A percentile compares a stretch with the other conserved stretches of the same genome.
Conservation (phyloP, 345 rosid genomes). For the Camelina neglecta region DNA sequence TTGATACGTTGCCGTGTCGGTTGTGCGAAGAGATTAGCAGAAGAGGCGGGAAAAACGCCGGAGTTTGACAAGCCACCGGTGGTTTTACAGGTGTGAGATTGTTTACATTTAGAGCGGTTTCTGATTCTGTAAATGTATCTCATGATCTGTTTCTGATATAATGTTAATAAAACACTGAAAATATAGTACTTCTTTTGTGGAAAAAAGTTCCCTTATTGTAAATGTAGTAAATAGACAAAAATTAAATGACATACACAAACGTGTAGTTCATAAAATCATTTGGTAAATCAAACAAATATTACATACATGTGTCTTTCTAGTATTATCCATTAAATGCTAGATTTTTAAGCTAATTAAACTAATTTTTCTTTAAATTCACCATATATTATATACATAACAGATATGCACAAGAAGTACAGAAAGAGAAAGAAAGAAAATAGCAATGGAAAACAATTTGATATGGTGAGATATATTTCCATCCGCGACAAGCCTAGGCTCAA, state of each 20-base stretch:
- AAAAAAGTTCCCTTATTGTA: background rate
- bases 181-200: background rate
- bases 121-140: conserved; percentile 20
- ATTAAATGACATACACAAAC: conserved; percentile 3
- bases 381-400: background rate
- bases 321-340: background rate
- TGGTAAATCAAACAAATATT: background rate
- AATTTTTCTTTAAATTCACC: background rate
- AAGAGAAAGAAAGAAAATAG: background rate
- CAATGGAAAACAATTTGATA: background rate
- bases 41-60: conserved; percentile 71
- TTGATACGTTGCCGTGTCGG: conserved; percentile 89
- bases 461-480: conserved; percentile 3
- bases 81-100: background rate
- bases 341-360: background rate
- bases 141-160: background rate
- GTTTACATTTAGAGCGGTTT: background rate
- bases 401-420: background rate
- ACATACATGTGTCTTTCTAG: background rate
- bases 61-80: conserved; percentile 23
- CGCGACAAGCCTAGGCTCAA: background rate
- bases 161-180: background rate
- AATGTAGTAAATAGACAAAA: background rate
- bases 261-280: background rate
- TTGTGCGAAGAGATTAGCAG: conserved; percentile 77